These are phyloP conservation scores for Lepiota brunneoincarnata DNA, from an alignment of 768 basidiomycete species.

Conservation along the genomic window DNA sequence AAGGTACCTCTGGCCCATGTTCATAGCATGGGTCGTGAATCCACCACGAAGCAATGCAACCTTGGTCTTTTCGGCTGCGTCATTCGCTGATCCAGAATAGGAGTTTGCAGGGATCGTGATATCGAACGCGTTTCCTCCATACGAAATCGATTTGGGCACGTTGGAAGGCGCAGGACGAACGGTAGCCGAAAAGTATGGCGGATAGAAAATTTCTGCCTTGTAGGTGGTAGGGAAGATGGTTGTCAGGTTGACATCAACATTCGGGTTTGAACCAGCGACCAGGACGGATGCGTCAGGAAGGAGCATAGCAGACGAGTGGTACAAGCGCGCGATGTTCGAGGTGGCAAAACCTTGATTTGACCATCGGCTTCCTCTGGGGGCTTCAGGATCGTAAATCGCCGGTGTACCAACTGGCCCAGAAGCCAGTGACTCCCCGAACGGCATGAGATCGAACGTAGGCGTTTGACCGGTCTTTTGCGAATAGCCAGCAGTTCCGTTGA, in stretches of 20 bases:
- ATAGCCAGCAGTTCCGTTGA: conserved; percentile 89
- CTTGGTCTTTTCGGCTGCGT: conserved; percentile 69
- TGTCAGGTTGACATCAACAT: conserved; percentile 72
- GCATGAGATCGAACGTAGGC: conserved; percentile 49
- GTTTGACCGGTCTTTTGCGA: conserved; percentile 54
- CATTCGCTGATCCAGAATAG: conserved; percentile 65
- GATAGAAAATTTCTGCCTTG: conserved; percentile 87
- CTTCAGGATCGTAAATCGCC: conserved; percentile 80
- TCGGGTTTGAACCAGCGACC: conserved; percentile 92
- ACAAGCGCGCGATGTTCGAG: conserved; percentile 74
- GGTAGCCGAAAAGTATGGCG: conserved; percentile 74
- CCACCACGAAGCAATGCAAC: conserved; percentile 83
- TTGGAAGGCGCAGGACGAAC: conserved; percentile 69
- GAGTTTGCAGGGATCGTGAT: conserved; percentile 64
- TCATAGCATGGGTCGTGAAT: conserved; percentile 84
- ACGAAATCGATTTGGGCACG: conserved; percentile 71
- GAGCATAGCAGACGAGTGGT: conserved; percentile 90
- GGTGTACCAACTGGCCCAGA: conserved; percentile 76
- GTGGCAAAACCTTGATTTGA: conserved; percentile 60
- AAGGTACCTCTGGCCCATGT: conserved; percentile 80
- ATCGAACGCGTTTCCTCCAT: conserved; percentile 83
- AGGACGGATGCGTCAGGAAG: conserved; percentile 85
- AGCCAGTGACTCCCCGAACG: conserved; percentile 70
- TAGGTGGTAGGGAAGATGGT: conserved; percentile 75
- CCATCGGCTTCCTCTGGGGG: conserved; percentile 71